Percentiles rank a stretch among this genome's conserved stretches.
These are phyloP conservation scores for Microdochium nivale DNA, from an alignment of 2,329 filamentous ascomycete genomes.

Conservation along the genomic window DNA sequence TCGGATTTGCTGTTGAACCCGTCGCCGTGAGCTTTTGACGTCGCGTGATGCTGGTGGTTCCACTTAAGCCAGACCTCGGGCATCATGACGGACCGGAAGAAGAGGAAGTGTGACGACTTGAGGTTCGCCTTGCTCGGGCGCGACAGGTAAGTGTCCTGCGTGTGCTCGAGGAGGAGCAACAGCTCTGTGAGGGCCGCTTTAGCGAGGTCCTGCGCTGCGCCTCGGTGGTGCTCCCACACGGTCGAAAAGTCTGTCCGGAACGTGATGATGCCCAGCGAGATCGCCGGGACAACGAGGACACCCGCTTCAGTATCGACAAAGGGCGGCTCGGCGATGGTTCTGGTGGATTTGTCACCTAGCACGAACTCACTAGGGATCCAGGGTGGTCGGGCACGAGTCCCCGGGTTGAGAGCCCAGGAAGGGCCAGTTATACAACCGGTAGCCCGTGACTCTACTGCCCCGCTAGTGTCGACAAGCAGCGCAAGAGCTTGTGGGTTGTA, in stretches of 20 bases:
- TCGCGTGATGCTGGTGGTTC: neutral
- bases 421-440: neutral
- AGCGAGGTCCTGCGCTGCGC: neutral
- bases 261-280: neutral
- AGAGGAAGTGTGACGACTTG: neutral
- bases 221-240: neutral
- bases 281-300: neutral
- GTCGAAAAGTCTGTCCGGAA: neutral
- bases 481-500: neutral
- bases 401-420: neutral
- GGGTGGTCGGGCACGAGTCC: neutral
- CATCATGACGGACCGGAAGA: neutral
- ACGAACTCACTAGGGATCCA: neutral
- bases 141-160: neutral
- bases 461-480: neutral
- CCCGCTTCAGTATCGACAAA: neutral
- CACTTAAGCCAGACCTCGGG: neutral
- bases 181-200: neutral
- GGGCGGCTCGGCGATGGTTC: neutral
- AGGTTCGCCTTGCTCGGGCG: neutral
- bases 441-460: neutral
- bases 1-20: neutral
- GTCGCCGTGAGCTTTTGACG: neutral
- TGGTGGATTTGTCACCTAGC: neutral
- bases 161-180: neutral